Percentiles rank a stretch among this genome's conserved stretches.
Evolutionary conservation across 2,329 filamentous ascomycete genomes (phyloP).

Genomic region (Aspergillus sp.): DNA sequence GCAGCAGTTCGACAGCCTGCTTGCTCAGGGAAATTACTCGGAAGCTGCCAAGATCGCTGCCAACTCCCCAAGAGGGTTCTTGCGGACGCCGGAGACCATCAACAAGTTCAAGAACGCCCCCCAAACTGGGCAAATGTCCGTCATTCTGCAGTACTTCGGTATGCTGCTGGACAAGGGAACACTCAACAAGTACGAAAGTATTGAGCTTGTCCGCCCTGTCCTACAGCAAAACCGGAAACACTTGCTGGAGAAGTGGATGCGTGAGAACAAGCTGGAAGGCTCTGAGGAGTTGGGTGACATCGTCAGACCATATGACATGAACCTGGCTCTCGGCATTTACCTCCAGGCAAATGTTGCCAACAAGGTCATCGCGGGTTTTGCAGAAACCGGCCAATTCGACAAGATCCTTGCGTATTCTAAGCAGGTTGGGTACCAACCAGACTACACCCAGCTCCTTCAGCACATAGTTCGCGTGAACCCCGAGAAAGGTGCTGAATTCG

Average conservation of each 20-base stretch:
- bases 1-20: constrained; percentile 86
- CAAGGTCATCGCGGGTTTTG: constrained; percentile 93
- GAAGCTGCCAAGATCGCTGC: constrained; percentile 95
- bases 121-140: constrained; percentile 71
- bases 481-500: constrained; percentile 93
- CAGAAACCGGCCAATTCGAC: constrained; percentile 94
- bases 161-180: constrained; percentile 94
- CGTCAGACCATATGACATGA: constrained; percentile 83
- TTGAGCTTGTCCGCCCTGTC: constrained; percentile 91
- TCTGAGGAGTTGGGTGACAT: constrained; percentile 96
- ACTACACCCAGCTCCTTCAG: constrained; percentile 88
- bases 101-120: constrained; percentile 91
- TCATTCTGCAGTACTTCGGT: constrained; percentile 96
- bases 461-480: constrained; percentile 89
- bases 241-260: constrained; percentile 95
- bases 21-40: constrained; percentile 74
- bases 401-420: constrained; percentile 91
- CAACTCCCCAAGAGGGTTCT: constrained; percentile 92
- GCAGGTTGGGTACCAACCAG: constrained; percentile 85
- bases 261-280: constrained; percentile 91
- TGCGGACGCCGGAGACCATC: constrained; percentile 92
- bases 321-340: constrained; percentile 85
- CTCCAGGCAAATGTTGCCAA: constrained; percentile 84
- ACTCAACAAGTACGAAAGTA: constrained; percentile 87
- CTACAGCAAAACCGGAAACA: constrained; percentile 93